Base-by-base conservation (phyloP, 2,329 filamentous ascomycete species). In the Talaromyces funiculosus region DNA sequence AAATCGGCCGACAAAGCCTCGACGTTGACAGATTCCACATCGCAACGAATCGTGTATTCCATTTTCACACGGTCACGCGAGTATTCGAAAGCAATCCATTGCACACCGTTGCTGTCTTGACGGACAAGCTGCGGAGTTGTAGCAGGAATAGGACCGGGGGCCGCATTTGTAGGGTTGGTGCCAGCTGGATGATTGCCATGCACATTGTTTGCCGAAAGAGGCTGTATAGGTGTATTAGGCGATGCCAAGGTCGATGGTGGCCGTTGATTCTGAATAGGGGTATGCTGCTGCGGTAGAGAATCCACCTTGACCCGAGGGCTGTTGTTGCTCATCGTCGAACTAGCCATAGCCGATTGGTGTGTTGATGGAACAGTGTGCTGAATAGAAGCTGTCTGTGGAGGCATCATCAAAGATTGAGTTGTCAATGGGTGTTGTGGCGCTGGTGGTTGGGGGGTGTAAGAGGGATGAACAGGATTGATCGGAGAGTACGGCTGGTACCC, bases 51-150 rank as follows among this genome's bases (percentile, higher is more conserved):
- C 0, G 92, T 97, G 78, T 99, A 99, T 76, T 97, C 92, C 92
- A 97, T 96, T 85, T 99, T 99, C 67, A 97, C 92, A 49, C 93
- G 84, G 72, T 99, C 93, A 63, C 93, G 86, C 10, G 93, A 97
- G 74, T 99, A 99, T 75, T 99, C 94, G 64, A 97, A 99, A 0
- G 92, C 92, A 70, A 97, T 97, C 94, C 94, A 97, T 75, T 97
- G 94, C 6, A 97, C 93, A 8, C 94, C 94, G 67, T 96, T 97
- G 71, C 90, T 89, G 69, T 97, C 94, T 75, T 97, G 93, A 66
- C 92, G 83, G 24, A 97, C 93, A 8, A 97, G 92, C 8, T 97
- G 81, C 0, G 94, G 94, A 0, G 94, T 97, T 2, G 94, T 99
- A 0, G 94, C 94, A 12, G 94, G 94, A 68, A 99, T 99, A 0